Evolutionary conservation across 2,329 filamentous ascomycete genomes (phyloP).

Genomic region (Pseudodiploospora longispora): DNA sequence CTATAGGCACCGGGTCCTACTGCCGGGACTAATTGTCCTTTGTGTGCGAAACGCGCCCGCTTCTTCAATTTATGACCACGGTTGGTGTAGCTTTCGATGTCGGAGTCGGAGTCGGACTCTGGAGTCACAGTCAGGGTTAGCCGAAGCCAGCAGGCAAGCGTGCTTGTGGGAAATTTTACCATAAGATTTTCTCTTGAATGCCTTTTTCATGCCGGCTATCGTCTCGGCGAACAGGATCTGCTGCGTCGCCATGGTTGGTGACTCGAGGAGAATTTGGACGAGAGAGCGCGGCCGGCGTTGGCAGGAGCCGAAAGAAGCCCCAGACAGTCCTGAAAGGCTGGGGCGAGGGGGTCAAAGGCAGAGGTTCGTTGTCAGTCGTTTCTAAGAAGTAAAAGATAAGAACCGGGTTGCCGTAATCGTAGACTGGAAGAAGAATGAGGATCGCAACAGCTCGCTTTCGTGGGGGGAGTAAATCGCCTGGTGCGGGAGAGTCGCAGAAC

Average conservation of each 20-base stretch:
- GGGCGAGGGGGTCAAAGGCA: neutral
- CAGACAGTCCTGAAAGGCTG: neutral
- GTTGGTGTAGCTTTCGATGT: slow-evolving; percentile 61
- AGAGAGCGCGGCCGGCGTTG: slow-evolving; percentile 1
- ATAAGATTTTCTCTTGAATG: slow-evolving; percentile 55
- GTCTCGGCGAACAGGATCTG: slow-evolving; percentile 59
- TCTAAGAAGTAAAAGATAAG: neutral
- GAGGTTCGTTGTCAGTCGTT: neutral
- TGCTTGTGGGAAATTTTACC: slow-evolving; percentile 32
- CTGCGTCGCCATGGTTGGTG: slow-evolving; percentile 37
- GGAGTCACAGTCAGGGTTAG: slow-evolving; percentile 16
- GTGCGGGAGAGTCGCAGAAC: neutral
- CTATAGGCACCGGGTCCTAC: slow-evolving; percentile 61
- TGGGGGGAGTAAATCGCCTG: neutral
- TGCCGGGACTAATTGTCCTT: slow-evolving; percentile 60
- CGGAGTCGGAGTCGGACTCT: slow-evolving; percentile 74
- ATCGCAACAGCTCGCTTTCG: neutral
- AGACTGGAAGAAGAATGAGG: neutral
- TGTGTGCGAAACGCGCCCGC: slow-evolving; percentile 61
- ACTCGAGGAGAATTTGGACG: neutral
- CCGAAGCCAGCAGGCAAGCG: slow-evolving; percentile 2
- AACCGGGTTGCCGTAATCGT: neutral
- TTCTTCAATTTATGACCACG: slow-evolving; percentile 75
- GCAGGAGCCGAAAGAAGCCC: neutral
- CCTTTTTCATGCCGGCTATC: slow-evolving; percentile 60